Conservation (phyloP, 2,329 filamentous ascomycete genomes). For the Ophiocordyceps unilateralis region DNA sequence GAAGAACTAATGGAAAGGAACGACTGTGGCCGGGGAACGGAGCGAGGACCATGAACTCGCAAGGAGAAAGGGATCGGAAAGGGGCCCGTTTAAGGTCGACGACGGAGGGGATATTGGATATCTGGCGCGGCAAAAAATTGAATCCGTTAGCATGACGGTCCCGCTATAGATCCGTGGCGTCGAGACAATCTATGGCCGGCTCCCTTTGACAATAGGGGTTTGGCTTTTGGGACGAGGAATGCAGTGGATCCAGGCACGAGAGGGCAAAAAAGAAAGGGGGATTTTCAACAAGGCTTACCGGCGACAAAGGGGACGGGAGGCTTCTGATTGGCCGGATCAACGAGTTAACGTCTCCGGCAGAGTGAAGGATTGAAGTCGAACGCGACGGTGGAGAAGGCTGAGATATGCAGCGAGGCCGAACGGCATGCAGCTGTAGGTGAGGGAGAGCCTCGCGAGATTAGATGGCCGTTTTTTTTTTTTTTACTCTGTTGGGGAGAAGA, state of each 20-base stretch:
- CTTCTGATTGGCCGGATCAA: slow-evolving; percentile 37
- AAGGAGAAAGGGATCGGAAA: slow-evolving; percentile 24
- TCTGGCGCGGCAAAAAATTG: slow-evolving; percentile 5
- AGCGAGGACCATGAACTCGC: slow-evolving; percentile 24
- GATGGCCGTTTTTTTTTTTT: not conserved
- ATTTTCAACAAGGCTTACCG: not conserved
- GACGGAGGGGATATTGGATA: slow-evolving; percentile 21
- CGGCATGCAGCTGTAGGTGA: slow-evolving; percentile 19
- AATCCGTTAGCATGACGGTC: slow-evolving; percentile 14
- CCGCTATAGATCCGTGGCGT: slow-evolving; percentile 8
- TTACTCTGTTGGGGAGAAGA: not conserved
- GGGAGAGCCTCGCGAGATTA: slow-evolving; percentile 2
- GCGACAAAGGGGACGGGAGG: slow-evolving; percentile 29
- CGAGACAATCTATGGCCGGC: slow-evolving; percentile 3
- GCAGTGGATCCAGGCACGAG: slow-evolving; percentile 7
- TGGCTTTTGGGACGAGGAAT: slow-evolving; percentile 11
- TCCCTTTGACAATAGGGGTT: slow-evolving; percentile 13
- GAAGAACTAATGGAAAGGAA: slow-evolving; percentile 33
- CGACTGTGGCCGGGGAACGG: slow-evolving; percentile 35
- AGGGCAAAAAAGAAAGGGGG: slow-evolving; percentile 10
- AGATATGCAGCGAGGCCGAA: slow-evolving; percentile 16
- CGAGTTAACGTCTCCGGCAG: slow-evolving; percentile 49
- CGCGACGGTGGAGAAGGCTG: slow-evolving; percentile 23
- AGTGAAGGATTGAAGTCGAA: slow-evolving; percentile 23
- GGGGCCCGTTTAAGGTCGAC: slow-evolving; percentile 27